phyloP scores from a whole-genome alignment of 2,329 filamentous ascomycete species.

The Alternaria arborescens region DNA sequence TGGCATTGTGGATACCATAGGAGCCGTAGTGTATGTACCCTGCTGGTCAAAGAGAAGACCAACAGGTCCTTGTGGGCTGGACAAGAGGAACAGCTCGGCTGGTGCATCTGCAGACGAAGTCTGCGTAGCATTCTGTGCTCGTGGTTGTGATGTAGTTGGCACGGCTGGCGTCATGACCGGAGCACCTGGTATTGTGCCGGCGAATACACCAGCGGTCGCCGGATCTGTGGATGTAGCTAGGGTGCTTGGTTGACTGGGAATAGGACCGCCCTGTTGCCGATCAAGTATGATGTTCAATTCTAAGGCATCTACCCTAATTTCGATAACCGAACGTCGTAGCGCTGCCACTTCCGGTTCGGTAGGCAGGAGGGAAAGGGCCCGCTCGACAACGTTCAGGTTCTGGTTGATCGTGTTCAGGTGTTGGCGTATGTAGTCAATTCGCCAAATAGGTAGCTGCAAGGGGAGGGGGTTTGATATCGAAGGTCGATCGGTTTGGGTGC shows the following conservation, averaged over 20 bases:
- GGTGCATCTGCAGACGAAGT: constrained; percentile 29
- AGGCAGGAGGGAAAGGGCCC: constrained; percentile 36
- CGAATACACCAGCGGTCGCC: neutral
- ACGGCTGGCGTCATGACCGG: constrained; percentile 10
- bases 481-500: constrained; percentile 5
- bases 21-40: constrained; percentile 47
- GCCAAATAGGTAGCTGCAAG: constrained; percentile 35
- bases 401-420: constrained; percentile 34
- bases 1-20: constrained; percentile 36
- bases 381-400: constrained; percentile 41
- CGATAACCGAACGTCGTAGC: constrained; percentile 38
- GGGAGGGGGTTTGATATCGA: neutral
- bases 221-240: neutral
- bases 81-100: constrained; percentile 47
- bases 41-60: constrained; percentile 48
- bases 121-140: constrained; percentile 9
- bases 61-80: constrained; percentile 49
- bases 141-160: constrained; percentile 17
- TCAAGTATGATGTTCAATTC: constrained; percentile 34
- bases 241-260: constrained; percentile 5
- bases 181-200: constrained; percentile 7
- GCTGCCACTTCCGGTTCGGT: constrained; percentile 41
- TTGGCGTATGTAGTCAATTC: constrained; percentile 38
- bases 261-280: constrained; percentile 18
- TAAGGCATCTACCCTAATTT: constrained; percentile 37